phyloP scores from a whole-genome alignment of 2,329 filamentous ascomycete species.

The Fusarium dlaminii region DNA sequence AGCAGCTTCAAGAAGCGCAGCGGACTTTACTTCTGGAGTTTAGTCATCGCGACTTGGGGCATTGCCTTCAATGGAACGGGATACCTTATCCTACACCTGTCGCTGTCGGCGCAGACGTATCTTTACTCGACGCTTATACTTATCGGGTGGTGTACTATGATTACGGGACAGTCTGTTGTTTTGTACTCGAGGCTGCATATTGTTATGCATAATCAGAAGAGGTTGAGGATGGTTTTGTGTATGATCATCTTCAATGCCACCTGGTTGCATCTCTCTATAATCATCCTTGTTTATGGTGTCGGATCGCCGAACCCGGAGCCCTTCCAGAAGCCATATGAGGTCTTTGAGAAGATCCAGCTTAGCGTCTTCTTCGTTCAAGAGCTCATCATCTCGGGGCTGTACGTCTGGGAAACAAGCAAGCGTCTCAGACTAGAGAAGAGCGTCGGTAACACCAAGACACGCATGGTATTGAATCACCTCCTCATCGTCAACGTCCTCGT shows the following conservation, averaged over 20 bases:
- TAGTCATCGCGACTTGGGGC: constrained; percentile 46
- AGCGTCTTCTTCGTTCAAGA: constrained; percentile 66
- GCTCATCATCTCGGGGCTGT: constrained; percentile 61
- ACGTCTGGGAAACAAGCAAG: constrained; percentile 61
- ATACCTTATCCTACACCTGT: constrained; percentile 55
- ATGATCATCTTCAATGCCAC: constrained; percentile 68
- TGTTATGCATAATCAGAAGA: constrained; percentile 59
- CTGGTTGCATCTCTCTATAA: constrained; percentile 63
- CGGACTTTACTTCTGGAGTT: constrained; percentile 52
- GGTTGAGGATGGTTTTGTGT: constrained; percentile 59
- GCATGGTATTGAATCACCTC: constrained; percentile 46
- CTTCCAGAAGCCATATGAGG: constrained; percentile 48
- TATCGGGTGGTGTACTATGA: constrained; percentile 57
- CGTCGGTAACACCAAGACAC: constrained; percentile 23
- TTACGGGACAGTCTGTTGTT: constrained; percentile 69
- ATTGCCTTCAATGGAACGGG: constrained; percentile 52
- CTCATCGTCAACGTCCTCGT: constrained; percentile 56
- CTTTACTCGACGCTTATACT: constrained; percentile 42
- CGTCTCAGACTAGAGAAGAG: constrained; percentile 56
- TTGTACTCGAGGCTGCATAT: constrained; percentile 71
- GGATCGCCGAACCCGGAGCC: constrained; percentile 47
- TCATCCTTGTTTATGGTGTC: constrained; percentile 63
- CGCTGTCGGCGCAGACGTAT: constrained; percentile 8
- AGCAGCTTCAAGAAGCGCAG: constrained; percentile 44
- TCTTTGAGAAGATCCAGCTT: constrained; percentile 64